Evolutionary conservation across 441 rosid species (phyloP), one percentile per base, ranked within the genome.

Genomic region (Eugenia klotzschiana): DNA sequence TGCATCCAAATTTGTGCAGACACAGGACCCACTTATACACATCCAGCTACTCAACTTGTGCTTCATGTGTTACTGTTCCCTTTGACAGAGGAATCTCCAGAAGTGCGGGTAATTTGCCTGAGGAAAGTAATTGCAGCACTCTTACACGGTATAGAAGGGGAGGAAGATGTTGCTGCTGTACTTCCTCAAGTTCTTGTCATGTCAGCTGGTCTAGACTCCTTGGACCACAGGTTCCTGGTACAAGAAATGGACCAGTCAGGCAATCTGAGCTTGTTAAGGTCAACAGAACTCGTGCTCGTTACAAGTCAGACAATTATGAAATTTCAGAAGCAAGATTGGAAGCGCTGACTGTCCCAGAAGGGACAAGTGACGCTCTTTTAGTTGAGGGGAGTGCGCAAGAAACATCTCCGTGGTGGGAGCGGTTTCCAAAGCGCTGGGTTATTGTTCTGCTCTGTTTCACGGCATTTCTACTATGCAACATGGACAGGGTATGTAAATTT

Each of bases 361-460:
- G 88, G 27, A 87, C 93, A 69, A 85, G 88, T 82, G 96, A 94
- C 84, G 94, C 91, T 80, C 82, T 90, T 86, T 86, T 93, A 56
- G 89, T 89, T 51, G 93, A 88, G 60, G 91, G 91, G 51, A 90
- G 85, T 86, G 83, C 82, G 29, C 90, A 88, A 82, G 89, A 86
- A 86, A 82, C 92, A 33, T 85, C 92, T 80, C 90, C 95, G 26
- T 95, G 97, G 98, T 93, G 94, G 97, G 88, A 92, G 82, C 90
- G 89, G 87, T 93, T 97, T 86, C 99, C 98, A 18, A 93, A 92
- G 89, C 93, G 98, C 43, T 97, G 98, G 98, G 92, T 91, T 87
- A 91, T 97, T 40, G 99, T 97, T 50, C 88, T 97, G 53, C 93
- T 97, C 83, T 97, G 98, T 90, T 97, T 97, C 84, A 43, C 91